Percentiles rank a stretch among this genome's conserved stretches.
Conservation (phyloP, 768 basidiomycete genomes). For the Suillus luteus region DNA sequence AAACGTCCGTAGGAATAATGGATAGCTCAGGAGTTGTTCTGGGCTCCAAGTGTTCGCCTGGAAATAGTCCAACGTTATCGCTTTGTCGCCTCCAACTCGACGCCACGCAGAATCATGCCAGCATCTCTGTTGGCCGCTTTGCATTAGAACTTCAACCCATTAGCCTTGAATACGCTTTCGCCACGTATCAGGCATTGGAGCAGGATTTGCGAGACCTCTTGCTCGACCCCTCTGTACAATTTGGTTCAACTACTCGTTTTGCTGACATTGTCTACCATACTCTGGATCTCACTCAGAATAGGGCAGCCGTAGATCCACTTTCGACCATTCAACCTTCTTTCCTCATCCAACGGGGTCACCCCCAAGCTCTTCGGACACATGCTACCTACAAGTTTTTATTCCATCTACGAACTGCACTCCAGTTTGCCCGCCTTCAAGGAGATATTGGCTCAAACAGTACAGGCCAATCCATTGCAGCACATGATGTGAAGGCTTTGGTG, state of each 20-base stretch:
- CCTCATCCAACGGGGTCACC: slow-evolving; percentile 73
- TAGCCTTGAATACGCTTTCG: slow-evolving; percentile 32
- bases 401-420: slow-evolving; percentile 70
- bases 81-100: slow-evolving; percentile 6
- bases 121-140: slow-evolving; percentile 26
- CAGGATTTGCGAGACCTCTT: slow-evolving; percentile 19
- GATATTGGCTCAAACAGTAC: slow-evolving; percentile 9
- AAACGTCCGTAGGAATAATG: neutral
- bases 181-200: slow-evolving; percentile 18
- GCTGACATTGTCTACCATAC: slow-evolving; percentile 31
- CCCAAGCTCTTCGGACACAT: slow-evolving; percentile 67
- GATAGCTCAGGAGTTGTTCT: slow-evolving; percentile 3
- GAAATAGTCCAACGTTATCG: neutral
- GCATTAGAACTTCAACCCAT: slow-evolving; percentile 30
- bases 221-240: neutral
- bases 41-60: neutral
- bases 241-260: slow-evolving; percentile 1
- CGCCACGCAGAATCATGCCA: slow-evolving; percentile 2
- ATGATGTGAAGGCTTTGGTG: slow-evolving; percentile 39
- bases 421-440: slow-evolving; percentile 27
- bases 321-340: slow-evolving; percentile 85
- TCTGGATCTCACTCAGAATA: slow-evolving; percentile 49
- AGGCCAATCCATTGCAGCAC: slow-evolving; percentile 18
- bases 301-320: slow-evolving; percentile 66
- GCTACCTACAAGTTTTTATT: slow-evolving; percentile 75